Evolutionary conservation across 2,329 filamentous ascomycete species (phyloP), one percentile per base, ranked within the genome.

Genomic region (Alternaria infectoria): DNA sequence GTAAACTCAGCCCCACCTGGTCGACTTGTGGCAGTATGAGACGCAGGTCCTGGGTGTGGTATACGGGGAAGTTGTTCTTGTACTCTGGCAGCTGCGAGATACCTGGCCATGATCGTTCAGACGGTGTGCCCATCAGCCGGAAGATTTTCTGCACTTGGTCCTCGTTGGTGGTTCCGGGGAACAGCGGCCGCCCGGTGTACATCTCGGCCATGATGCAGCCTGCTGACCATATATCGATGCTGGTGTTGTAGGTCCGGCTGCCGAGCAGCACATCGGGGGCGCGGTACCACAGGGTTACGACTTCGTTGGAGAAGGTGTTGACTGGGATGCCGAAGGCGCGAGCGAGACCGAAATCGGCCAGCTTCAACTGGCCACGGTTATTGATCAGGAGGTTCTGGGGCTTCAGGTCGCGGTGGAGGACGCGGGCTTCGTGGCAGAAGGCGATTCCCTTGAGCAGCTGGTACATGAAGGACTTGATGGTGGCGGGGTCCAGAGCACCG

Each of bases 201-300:
- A 99, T 97, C 82, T 99, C 96, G 10, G 96, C 96, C 96, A 99
- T 98, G 85, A 99, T 99, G 81, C 96, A 99, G 60, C 96, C 96
- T 7, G 96, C 96, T 7, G 93, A 97, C 96, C 96, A 99, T 78
- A 99, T 98, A 77, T 99, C 96, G 80, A 99, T 98, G 82, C 93
- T 97, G n/a, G 96, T 99, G 82, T 97, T 99, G 84, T 99, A 99
- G 21, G 96, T 98, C 69, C 96, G 86, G 74, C 92, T 96, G 56
- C 96, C 96, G 49, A 99, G 87, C 55, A 99, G 87, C 50, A 99
- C 96, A 74, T 99, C 96, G 0, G 96, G 96, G 1, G 96, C 96
- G 46, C 96, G 92, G 80, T 99, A 99, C 95, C 95, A 98, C 17
- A 98, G 86, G 0, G 96, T 98, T 46, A 98, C 95, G 61, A 98